Percentiles rank a stretch among this genome's conserved stretches.
Conservation (phyloP, 2,329 filamentous ascomycete genomes). For the Clarireedia paspali region DNA sequence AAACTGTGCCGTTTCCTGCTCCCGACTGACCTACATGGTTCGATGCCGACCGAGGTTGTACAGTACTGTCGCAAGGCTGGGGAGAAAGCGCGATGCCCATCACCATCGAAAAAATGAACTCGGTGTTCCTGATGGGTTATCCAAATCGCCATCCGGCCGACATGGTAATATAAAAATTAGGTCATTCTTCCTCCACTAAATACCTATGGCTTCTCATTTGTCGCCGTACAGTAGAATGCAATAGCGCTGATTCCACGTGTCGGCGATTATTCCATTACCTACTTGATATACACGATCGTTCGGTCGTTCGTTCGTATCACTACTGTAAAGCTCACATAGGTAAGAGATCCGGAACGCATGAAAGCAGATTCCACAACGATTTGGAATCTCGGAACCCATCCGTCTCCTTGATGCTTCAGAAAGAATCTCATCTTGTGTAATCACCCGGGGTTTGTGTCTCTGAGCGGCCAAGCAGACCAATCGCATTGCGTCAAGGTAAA, state of each 20-base stretch:
- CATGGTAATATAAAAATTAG: neutral
- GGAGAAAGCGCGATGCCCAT: neutral
- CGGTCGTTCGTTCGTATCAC: slow-evolving; percentile 1
- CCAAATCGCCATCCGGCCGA: neutral
- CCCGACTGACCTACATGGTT: too few relatives aligned
- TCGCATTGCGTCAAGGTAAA: neutral
- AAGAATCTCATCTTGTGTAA: neutral
- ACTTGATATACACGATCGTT: neutral
- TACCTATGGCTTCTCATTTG: neutral
- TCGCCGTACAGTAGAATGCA: neutral
- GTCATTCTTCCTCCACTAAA: neutral
- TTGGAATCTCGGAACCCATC: neutral
- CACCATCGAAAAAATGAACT: neutral
- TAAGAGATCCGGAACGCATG: neutral
- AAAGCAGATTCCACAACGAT: neutral
- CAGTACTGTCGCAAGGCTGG: neutral
- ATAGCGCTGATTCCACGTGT: slow-evolving; percentile 4
- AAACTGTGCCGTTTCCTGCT: too few relatives aligned
- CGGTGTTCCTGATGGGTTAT: neutral
- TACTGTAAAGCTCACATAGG: neutral
- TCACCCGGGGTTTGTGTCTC: neutral
- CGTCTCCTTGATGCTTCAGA: slow-evolving; percentile 1
- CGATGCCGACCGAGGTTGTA: neutral
- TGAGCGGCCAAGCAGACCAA: neutral
- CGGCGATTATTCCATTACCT: neutral